These are phyloP conservation scores for Pythium biforme DNA, from an alignment of 352 stramenopile species.

Conservation along the genomic window DNA sequence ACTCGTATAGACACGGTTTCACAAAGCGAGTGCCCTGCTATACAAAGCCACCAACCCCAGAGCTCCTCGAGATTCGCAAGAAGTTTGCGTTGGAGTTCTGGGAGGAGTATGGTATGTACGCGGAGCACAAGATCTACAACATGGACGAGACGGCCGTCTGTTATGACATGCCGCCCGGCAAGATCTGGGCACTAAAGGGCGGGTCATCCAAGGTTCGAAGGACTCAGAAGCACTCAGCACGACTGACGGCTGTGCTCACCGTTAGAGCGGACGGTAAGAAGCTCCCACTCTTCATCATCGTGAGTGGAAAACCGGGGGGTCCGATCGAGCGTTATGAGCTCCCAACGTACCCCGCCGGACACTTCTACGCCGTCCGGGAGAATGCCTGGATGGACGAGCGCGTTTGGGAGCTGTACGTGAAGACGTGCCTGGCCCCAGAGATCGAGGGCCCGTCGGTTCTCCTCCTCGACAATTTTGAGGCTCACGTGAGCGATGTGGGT, in stretches of 20 bases:
- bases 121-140: slow-evolving; percentile 10
- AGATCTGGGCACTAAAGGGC: slow-evolving; percentile 15
- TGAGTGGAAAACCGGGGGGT: slow-evolving; percentile 14
- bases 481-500: slow-evolving; percentile 15
- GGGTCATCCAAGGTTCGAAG: slow-evolving; percentile 10
- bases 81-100: slow-evolving; percentile 10
- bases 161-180: slow-evolving; percentile 15
- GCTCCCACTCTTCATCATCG: slow-evolving; percentile 27
- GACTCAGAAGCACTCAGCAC: slow-evolving; percentile 21
- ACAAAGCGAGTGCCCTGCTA: background rate
- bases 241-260: slow-evolving; percentile 23
- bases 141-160: slow-evolving; percentile 27
- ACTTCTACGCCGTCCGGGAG: slow-evolving; percentile 24
- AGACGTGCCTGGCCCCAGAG: slow-evolving; percentile 1
- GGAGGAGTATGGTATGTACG: background rate
- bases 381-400: slow-evolving; percentile 27
- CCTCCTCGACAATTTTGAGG: slow-evolving; percentile 27
- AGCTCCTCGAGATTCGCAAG: background rate
- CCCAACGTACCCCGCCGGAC: slow-evolving; percentile 9
- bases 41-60: background rate
- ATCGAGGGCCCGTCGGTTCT: slow-evolving; percentile 14
- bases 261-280: slow-evolving; percentile 24
- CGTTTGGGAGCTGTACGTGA: slow-evolving; percentile 16
- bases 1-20: slow-evolving; percentile 13
- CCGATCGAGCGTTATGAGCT: slow-evolving; percentile 23